Evolutionary conservation across 495 filamentous ascomycete genomes (phyloP), one percentile per base, ranked within the genome.

Genomic region (Entonaema liquescens): DNA sequence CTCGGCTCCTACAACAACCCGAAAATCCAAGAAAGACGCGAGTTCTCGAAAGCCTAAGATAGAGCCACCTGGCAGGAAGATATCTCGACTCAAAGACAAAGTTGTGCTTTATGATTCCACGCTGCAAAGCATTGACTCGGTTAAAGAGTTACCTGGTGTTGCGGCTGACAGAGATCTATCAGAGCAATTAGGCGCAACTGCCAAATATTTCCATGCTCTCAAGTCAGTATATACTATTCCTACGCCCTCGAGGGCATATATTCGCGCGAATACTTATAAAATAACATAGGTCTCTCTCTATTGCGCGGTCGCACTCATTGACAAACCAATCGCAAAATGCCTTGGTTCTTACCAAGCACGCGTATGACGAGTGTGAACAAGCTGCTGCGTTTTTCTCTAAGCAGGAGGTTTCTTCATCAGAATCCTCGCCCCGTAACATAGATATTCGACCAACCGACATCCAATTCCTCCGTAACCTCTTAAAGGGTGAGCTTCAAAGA

Each of bases 61-160:
- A 73, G 89, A 90, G 64, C 84, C 85, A 1, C 87, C 87, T 25
- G 84, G 85, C 55, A 80, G 83, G 68, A 93, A 93, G 73, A 79
- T 97, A 55, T 89, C 90, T 12, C 89, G 89, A 65, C 82, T 99
- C 17, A 92, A 93, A 74, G 96, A 98, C 75, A 89, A 92, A 70
- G 90, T 93, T 12, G 93, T 92, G 1, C 84, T 98, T n/a, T 98
- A 98, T 77, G 94, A 98, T 74, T 92, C 93, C 25, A 97, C 90
- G 4, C 78, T 99, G 12, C 82, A 93, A 80, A 97, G 92, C 79
- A 81, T 99, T 63, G 93, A 98, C 56, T 93, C 94, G 21, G 89
- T 97, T 70, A 91, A 92, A 68, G 92, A 95, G 60, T 84, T 99
- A 11, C 91, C 94, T 0, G 96, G 96, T 76, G 90, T 97, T 25